Base-by-base conservation (phyloP, 202 grass and related monocot species). In the Sporobolus alterniflorus region DNA sequence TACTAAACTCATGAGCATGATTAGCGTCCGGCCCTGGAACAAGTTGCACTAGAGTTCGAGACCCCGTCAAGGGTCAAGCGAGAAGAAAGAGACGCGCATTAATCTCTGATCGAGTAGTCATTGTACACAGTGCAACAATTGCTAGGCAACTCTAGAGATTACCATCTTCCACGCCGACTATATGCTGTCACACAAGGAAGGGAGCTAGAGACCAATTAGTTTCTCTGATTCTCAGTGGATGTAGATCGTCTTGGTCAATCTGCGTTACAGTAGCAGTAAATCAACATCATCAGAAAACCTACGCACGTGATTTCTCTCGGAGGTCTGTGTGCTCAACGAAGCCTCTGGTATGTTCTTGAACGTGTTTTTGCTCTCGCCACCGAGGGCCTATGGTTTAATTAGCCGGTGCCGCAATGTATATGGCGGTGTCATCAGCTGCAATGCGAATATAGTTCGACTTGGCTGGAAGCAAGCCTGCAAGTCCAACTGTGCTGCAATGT, bases 341-440 rank as follows among this genome's bases (percentile, higher is more conserved):
- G 30, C 11, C 77, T 3, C 84, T 74, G 62, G 41, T 31, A 63
- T 36, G 63, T 82, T 87, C 78, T 7, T 60, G 51, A 87, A 42
- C 25, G 9, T 15, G 14, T 54, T n/a, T 32, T n/a, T 59, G 16
- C 17, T 73, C 66, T 57, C 22, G 47, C 4, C n/a, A 60, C 76
- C n/a, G 29, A n/a, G n/a, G n/a, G n/a, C n/a, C n/a, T n/a, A n/a
- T n/a, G n/a, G n/a, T n/a, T n/a, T n/a, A n/a, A n/a, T n/a, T 29
- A 61, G 59, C 34, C 31, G 31, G 20, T 62, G 12, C 21, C 54
- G 7, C 18, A 40, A 81, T 69, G 33, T 39, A 18, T 47, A 34
- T 71, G 50, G 30, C 36, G 14, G 21, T 1, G 36, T n/a, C 77
- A 70, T 30, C 31, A 59, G 18, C 65, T 49, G 36, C 61, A 34